Base-by-base conservation (phyloP, 805 yeast species). In the Metschnikowia noctiluminum region DNA sequence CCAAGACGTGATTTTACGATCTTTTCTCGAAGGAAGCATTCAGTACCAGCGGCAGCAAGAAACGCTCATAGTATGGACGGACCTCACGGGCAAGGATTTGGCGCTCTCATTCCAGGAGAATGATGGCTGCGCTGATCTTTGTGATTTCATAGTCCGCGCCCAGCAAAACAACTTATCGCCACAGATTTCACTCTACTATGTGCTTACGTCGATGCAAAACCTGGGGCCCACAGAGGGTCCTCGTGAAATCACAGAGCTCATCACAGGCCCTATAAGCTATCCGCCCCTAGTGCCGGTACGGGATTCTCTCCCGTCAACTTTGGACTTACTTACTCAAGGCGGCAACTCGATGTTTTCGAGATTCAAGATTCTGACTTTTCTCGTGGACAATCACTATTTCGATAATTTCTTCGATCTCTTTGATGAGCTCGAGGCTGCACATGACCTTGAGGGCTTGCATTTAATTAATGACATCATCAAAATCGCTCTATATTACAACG, bases 11-110 rank as follows among this genome's bases (percentile, higher is more conserved):
- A 69, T 92, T 21, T 68, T 92, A 37, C 77, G 79, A 58, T 80
- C 91, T 5, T 74, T 65, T 50, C 73, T 92, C n/a, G 84, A 80
- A 58, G 95, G 95, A 0, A 68, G 79, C 28, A 84, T 83, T 3
- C 95, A 87, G 57, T 92, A 87, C 63, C 97, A 92, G 63, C 79
- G 96, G 60, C 98, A 94, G 61, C 96, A 90, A 62, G 97, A 90
- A 50, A 90, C 97, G 0, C 71, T 92, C 42, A 89, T 92, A 9
- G 96, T 92, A 16, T 92, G 98, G 98, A 87, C 95, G 9, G 96
- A 89, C 60, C 75, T 78, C 15, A 82, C 85, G 7, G 77, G 76
- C 6, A 77, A 76, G 45, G 96, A 89, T 64, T 81, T 89, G 54
- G 98, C 98, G 1, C 73, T 92, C 26, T 86, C 95, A 40, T 92